Conservation (phyloP, 106 monocot genomes). For the Alisma plantagoaquatica region DNA sequence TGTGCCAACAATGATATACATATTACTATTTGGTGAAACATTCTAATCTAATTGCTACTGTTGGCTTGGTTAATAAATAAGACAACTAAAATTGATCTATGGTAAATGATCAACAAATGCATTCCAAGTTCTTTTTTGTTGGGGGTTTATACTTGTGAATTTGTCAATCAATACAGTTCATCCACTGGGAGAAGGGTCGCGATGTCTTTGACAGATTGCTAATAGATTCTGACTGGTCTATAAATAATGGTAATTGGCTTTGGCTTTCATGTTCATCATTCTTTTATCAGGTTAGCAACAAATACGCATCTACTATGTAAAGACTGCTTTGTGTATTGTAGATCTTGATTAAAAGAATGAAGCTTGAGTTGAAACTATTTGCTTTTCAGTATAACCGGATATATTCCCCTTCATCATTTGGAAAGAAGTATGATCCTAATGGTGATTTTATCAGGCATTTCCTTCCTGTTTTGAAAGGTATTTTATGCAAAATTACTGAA, state of each 20-base stretch:
- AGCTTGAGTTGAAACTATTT: background rate
- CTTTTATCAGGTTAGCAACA: slow-evolving; percentile 19
- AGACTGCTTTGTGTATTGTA: too few species aligned
- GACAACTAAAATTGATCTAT: too few species aligned
- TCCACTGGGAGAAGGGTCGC: slow-evolving; percentile 82
- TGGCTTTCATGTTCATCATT: slow-evolving; percentile 26
- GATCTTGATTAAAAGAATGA: too few species aligned
- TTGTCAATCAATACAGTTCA: slow-evolving; percentile 31
- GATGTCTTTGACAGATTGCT: slow-evolving; percentile 21
- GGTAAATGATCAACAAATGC: too few species aligned
- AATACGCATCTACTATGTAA: background rate
- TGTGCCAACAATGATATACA: background rate
- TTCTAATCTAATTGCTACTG: too few species aligned
- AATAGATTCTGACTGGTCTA: slow-evolving; percentile 24
- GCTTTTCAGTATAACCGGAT: slow-evolving; percentile 66
- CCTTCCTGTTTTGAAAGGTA: slow-evolving; percentile 81
- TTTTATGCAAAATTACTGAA: too few species aligned
- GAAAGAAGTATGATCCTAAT: slow-evolving; percentile 78
- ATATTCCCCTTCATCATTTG: slow-evolving; percentile 81
- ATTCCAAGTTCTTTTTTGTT: too few species aligned
- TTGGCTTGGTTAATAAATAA: too few species aligned
- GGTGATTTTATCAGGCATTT: slow-evolving; percentile 77
- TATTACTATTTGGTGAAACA: background rate
- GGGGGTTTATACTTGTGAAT: too few species aligned
- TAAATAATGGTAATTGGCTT: slow-evolving; percentile 26